Conservation (phyloP, 768 basidiomycete genomes). For the Scleroderma bovista region DNA sequence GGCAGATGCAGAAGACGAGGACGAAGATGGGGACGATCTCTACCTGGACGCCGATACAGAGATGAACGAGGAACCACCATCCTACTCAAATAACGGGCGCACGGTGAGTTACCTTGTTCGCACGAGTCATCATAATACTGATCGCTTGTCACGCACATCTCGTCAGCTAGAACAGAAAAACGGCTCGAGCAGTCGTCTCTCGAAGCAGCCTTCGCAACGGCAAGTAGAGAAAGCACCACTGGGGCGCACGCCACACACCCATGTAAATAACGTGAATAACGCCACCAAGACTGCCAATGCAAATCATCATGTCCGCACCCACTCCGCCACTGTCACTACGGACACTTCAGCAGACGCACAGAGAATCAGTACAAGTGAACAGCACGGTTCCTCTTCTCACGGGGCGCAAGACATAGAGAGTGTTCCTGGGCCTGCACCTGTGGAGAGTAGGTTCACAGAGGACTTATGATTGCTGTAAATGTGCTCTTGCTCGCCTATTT, state of each 20-base stretch:
- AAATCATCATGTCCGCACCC: not conserved
- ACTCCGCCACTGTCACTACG: not conserved
- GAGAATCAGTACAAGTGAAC: constrained; percentile 5
- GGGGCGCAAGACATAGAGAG: constrained; percentile 1
- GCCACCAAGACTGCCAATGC: not conserved
- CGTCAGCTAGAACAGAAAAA: constrained; percentile 44
- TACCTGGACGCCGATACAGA: constrained; percentile 33
- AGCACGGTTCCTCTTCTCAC: constrained; percentile 2
- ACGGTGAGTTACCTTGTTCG: constrained; percentile 40
- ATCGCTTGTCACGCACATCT: constrained; percentile 8
- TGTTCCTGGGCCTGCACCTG: constrained; percentile 27
- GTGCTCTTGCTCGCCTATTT: no score
- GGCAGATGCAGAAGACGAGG: constrained; percentile 44
- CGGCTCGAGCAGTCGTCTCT: constrained; percentile 10
- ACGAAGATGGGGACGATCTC: constrained; percentile 43
- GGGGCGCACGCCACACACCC: constrained; percentile 35
- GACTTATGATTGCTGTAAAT: constrained; percentile 8
- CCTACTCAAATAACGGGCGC: constrained; percentile 61
- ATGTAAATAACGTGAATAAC: constrained; percentile 11
- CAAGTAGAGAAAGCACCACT: constrained; percentile 74
- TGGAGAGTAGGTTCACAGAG: constrained; percentile 29
- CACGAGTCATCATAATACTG: not conserved
- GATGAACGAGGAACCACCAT: constrained; percentile 52
- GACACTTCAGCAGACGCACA: constrained; percentile 4
- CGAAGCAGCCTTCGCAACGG: constrained; percentile 49